These are phyloP conservation scores for Scutellaria barbata DNA, from an alignment of 257 asterid genomes.

Conservation along the genomic window DNA sequence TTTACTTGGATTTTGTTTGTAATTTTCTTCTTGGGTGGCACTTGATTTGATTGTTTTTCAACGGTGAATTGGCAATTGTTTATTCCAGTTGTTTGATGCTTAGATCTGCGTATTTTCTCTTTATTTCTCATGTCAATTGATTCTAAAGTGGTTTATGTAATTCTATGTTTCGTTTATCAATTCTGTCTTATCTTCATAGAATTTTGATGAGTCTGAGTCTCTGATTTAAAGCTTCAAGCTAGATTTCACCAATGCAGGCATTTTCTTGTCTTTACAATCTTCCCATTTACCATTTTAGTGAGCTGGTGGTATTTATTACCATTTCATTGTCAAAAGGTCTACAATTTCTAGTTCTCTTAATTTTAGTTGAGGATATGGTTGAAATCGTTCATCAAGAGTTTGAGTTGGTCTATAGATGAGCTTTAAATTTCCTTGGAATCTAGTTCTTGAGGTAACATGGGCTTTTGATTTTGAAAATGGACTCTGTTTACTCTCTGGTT, in stretches of 20 bases:
- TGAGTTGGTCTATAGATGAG: background rate
- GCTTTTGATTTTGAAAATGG: background rate
- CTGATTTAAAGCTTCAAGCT: background rate
- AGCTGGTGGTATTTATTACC: no score
- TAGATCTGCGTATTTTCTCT: conserved; percentile 27
- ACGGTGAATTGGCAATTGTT: background rate
- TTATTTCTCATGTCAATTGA: conserved; percentile 26
- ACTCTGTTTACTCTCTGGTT: background rate
- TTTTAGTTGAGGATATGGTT: background rate
- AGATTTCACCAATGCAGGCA: conserved; percentile 9
- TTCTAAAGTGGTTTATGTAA: background rate
- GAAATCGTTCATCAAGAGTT: background rate
- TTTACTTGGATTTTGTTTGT: conserved; percentile 18
- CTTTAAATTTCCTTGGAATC: background rate
- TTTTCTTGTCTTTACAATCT: background rate
- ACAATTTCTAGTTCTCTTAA: background rate
- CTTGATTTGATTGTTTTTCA: conserved; percentile 14
- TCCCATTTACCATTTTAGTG: background rate
- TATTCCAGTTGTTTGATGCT: conserved; percentile 14
- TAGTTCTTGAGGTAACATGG: background rate
- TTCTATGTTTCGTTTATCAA: background rate
- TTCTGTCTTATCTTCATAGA: background rate
- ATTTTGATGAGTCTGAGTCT: background rate
- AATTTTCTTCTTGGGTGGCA: background rate
- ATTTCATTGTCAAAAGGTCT: background rate